Evolutionary conservation across 1,284 basidiomycete species (phyloP).

Genomic region (Trichosporon ovoides): DNA sequence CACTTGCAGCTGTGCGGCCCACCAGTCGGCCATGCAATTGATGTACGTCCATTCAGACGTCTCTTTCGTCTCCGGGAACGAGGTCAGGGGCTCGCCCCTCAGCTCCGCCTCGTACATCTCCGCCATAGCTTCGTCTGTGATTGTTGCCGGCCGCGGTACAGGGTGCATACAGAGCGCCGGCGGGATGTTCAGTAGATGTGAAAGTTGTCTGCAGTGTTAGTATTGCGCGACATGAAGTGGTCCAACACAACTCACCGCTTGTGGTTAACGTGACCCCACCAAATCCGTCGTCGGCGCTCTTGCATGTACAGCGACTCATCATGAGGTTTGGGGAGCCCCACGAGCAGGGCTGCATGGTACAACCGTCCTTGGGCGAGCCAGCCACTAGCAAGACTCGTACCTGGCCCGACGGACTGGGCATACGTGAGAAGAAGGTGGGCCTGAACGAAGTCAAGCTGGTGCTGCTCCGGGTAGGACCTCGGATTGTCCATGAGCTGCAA

Average conservation of each 20-base stretch:
- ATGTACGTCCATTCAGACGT: slow-evolving; percentile 1
- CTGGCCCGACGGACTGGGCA: background rate
- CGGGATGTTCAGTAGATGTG: background rate
- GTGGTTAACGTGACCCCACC: background rate
- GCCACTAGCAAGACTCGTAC: background rate
- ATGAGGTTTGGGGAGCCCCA: background rate
- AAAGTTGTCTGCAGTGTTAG: background rate
- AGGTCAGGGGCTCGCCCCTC: background rate
- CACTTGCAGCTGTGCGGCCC: background rate
- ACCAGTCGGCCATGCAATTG: background rate
- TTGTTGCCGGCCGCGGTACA: background rate
- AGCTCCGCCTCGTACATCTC: background rate
- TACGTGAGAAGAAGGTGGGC: background rate
- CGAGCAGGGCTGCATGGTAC: background rate
- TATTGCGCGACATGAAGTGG: too few species aligned
- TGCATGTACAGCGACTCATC: background rate
- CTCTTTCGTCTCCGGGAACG: background rate
- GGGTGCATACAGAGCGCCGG: background rate
- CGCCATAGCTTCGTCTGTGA: background rate
- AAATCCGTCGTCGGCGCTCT: background rate
- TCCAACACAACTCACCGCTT: background rate
- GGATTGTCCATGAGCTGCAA: background rate
- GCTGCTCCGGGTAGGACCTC: background rate
- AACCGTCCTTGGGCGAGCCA: background rate
- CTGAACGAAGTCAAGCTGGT: background rate